Conservation (phyloP, 352 stramenopile species). For the Phytophthora foliorum region DNA sequence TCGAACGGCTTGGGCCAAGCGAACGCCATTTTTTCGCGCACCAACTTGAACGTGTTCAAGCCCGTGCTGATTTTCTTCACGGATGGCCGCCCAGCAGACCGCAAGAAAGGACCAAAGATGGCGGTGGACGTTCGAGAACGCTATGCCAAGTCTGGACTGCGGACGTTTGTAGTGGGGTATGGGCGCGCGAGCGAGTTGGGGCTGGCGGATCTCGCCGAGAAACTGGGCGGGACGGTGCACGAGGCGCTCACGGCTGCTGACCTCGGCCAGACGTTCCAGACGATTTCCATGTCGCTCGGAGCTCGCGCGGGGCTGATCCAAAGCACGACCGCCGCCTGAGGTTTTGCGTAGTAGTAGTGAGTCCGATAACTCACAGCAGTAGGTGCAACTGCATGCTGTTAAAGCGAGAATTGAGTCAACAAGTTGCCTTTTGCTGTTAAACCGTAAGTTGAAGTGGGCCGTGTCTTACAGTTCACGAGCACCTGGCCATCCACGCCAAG, state of each 20-base stretch:
- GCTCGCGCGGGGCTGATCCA: slow-evolving; percentile 42
- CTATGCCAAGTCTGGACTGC: slow-evolving; percentile 35
- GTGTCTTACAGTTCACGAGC: background rate
- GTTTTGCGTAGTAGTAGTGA: no score
- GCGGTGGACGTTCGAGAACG: slow-evolving; percentile 37
- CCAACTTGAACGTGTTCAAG: slow-evolving; percentile 32
- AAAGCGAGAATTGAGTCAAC: no score
- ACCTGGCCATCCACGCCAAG: background rate
- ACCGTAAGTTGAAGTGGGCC: background rate
- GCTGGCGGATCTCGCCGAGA: slow-evolving; percentile 37
- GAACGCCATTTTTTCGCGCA: slow-evolving; percentile 50
- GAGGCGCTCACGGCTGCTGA: slow-evolving; percentile 33
- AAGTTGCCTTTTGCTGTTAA: slow-evolving; percentile 1
- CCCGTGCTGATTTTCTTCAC: slow-evolving; percentile 64
- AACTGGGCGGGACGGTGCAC: slow-evolving; percentile 40
- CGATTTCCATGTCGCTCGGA: slow-evolving; percentile 54
- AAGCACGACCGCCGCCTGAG: slow-evolving; percentile 11
- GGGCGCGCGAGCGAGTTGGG: slow-evolving; percentile 39
- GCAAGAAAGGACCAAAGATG: slow-evolving; percentile 38
- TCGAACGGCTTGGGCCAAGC: slow-evolving; percentile 40
- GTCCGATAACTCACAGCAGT: no score
- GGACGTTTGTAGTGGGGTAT: slow-evolving; percentile 51
- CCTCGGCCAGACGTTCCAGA: slow-evolving; percentile 43
- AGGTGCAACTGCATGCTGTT: no score
- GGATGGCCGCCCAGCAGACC: slow-evolving; percentile 47